phyloP scores from a whole-genome alignment of 768 basidiomycete genomes.

The Collybia mongolica region DNA sequence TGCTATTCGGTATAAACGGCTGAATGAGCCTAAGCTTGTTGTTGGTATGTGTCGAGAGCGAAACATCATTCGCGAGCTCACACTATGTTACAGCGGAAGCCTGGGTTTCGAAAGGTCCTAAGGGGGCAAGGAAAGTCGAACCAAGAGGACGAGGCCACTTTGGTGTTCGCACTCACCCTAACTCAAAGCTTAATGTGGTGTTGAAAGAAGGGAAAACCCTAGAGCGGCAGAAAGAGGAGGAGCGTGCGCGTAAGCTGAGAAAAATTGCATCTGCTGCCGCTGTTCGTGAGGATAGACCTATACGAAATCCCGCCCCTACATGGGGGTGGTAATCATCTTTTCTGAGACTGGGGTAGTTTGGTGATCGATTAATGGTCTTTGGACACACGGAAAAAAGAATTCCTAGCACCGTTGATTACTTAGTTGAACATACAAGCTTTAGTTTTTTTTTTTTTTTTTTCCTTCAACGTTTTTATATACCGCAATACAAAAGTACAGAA shows the following conservation, averaged over 20 bases:
- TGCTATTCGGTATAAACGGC: conserved; percentile 72
- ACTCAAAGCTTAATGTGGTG: conserved; percentile 72
- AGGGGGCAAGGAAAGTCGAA: conserved; percentile 64
- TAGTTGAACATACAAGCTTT: too few relatives aligned
- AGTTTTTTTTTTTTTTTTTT: too few relatives aligned
- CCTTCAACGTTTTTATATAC: too few relatives aligned
- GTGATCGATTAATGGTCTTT: too few relatives aligned
- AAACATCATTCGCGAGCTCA: not conserved
- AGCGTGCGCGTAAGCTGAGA: conserved; percentile 65
- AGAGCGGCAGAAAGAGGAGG: conserved; percentile 62
- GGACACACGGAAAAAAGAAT: too few relatives aligned
- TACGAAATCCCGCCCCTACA: conserved; percentile 66
- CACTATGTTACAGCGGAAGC: conserved; percentile 64
- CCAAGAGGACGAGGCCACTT: conserved; percentile 79
- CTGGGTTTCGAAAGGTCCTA: conserved; percentile 89
- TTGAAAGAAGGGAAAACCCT: conserved; percentile 80
- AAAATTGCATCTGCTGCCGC: conserved; percentile 79
- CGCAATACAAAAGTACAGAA: too few relatives aligned
- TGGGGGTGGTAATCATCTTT: conserved; percentile 87
- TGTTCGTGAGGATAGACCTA: conserved; percentile 76
- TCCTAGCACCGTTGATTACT: too few relatives aligned
- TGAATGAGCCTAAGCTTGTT: conserved; percentile 70
- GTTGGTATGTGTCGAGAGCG: conserved; percentile 60
- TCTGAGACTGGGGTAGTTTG: too few relatives aligned
- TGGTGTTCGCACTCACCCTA: conserved; percentile 76